A percentile compares a stretch with the other conserved stretches of the same genome.
Conservation (phyloP, 768 basidiomycete species). For the Crucibulum laeve region DNA sequence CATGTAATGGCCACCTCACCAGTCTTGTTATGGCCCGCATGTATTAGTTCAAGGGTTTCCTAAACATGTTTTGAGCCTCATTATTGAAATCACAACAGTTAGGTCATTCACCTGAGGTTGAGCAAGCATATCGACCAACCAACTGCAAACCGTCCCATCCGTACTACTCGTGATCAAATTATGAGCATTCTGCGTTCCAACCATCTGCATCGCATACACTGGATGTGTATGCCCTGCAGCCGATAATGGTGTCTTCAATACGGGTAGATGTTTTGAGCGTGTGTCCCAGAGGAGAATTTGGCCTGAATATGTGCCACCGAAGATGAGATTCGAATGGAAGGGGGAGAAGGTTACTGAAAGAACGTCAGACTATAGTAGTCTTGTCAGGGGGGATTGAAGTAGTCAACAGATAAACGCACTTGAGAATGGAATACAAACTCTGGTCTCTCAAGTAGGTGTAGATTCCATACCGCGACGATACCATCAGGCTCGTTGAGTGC, state of each 20-base stretch:
- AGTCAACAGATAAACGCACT: conserved; percentile 42
- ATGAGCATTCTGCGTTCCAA: conserved; percentile 98
- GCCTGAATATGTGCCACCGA: conserved; percentile 99
- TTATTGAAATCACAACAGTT: background rate
- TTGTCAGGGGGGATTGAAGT: conserved; percentile 8
- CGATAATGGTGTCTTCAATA: conserved; percentile 93
- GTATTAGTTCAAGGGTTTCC: conserved; percentile 92
- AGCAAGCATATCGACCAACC: conserved; percentile 98
- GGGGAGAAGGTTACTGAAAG: conserved; percentile 96
- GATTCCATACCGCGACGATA: conserved; percentile 95
- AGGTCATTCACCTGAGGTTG: conserved; percentile 75
- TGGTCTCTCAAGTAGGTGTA: conserved; percentile 90
- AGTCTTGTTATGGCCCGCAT: conserved; percentile 92
- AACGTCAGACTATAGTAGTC: conserved; percentile 77
- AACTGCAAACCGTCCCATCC: conserved; percentile 95
- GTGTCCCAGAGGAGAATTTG: conserved; percentile 99
- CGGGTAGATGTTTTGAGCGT: conserved; percentile 91
- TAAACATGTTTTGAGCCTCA: conserved; percentile 28
- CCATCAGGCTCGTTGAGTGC: conserved; percentile 96
- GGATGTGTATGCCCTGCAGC: conserved; percentile 98
- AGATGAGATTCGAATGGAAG: conserved; percentile 95
- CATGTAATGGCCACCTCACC: conserved; percentile 94
- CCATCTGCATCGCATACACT: conserved; percentile 97
- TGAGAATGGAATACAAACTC: conserved; percentile 99
- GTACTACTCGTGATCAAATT: conserved; percentile 96